Conservation (phyloP, 768 basidiomycete species). For the Pholiota microspora region DNA sequence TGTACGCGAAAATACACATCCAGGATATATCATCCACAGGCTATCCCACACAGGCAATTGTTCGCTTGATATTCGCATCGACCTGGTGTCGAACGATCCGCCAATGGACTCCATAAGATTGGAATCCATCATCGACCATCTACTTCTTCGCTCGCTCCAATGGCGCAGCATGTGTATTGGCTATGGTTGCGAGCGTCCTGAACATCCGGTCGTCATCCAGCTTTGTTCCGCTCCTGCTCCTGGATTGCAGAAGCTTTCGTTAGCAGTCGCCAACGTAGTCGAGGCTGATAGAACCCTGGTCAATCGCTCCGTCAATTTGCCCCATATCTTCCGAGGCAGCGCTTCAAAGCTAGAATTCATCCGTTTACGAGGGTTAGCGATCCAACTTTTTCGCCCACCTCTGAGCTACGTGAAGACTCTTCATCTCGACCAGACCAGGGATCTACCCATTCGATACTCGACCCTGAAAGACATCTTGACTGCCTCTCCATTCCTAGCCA, state of each 20-base stretch:
- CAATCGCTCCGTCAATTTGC: constrained; percentile 18
- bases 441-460: constrained; percentile 32
- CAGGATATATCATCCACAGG: constrained; percentile 27
- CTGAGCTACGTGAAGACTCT: constrained; percentile 35
- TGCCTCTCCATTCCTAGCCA: constrained; percentile 27
- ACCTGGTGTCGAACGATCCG: constrained; percentile 14
- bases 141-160: constrained; percentile 29
- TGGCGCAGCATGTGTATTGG: constrained; percentile 35
- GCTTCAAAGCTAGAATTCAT: constrained; percentile 34
- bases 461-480: constrained; percentile 34
- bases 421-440: constrained; percentile 42
- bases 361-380: constrained; percentile 42
- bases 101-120: constrained; percentile 10
- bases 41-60: constrained; percentile 30
- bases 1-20: constrained; percentile 19
- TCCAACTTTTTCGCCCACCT: constrained; percentile 37
- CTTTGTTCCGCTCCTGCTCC: constrained; percentile 30
- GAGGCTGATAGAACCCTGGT: constrained; percentile 10
- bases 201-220: constrained; percentile 26
- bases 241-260: constrained; percentile 35
- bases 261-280: constrained; percentile 33
- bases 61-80: constrained; percentile 31
- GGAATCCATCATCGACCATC: constrained; percentile 25
- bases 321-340: constrained; percentile 26
- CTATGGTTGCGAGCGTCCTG: constrained; percentile 23